Conservation (phyloP, 2,329 filamentous ascomycete genomes). For the Penicillium sp. region DNA sequence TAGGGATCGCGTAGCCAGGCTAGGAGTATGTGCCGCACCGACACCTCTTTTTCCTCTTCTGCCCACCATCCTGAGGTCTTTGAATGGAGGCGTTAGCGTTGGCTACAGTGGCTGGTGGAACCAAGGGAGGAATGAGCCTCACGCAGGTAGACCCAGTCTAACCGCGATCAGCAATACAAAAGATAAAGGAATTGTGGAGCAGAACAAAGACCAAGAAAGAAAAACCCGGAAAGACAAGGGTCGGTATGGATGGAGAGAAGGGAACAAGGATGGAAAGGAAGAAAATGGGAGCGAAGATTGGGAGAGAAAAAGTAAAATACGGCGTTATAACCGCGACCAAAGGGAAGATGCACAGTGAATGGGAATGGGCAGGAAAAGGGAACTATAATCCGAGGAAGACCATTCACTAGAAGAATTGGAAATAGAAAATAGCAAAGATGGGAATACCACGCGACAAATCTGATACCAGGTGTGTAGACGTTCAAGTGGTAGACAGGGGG, state of each 20-base stretch:
- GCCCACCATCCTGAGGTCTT: constrained; percentile 37
- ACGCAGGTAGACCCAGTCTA: neutral
- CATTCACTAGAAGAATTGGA: neutral
- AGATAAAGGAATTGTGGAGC: neutral
- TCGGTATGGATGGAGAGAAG: neutral
- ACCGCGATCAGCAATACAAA: neutral
- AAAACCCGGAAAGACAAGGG: neutral
- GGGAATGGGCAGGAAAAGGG: neutral
- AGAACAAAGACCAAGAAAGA: neutral
- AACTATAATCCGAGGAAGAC: neutral
- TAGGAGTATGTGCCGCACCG: constrained; percentile 14
- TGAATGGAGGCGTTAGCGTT: constrained; percentile 5
- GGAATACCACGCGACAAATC: neutral
- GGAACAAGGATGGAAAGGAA: neutral
- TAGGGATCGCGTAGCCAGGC: constrained; percentile 14
- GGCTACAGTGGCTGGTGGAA: neutral
- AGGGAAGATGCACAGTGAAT: neutral
- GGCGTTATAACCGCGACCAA: neutral
- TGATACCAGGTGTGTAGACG: neutral
- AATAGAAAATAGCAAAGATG: neutral
- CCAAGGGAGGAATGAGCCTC: neutral
- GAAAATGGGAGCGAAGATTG: neutral
- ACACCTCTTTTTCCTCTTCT: constrained; percentile 31
- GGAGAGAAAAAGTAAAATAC: neutral
- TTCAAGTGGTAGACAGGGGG: neutral